Percentiles rank a stretch among this genome's conserved stretches.
Evolutionary conservation across 2,329 filamentous ascomycete genomes (phyloP).

Genomic region (Cucurbitaria berberidis): DNA sequence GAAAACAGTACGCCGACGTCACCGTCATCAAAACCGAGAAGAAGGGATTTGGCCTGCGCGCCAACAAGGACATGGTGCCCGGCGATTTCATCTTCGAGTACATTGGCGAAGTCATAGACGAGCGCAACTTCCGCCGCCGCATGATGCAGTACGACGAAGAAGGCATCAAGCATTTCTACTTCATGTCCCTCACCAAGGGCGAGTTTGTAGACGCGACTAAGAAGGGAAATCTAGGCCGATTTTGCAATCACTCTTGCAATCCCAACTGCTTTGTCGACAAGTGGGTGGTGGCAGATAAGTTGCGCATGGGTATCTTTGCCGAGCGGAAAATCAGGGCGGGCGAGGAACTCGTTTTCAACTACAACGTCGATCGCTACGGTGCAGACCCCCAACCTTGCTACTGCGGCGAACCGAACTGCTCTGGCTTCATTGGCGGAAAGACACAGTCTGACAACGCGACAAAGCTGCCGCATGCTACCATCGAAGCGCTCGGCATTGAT

Average conservation of each 20-base stretch:
- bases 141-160: constrained; percentile 95
- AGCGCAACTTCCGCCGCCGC: constrained; percentile 83
- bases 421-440: constrained; percentile 95
- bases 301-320: constrained; percentile 99
- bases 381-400: constrained; percentile 97
- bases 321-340: constrained; percentile 82
- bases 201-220: constrained; percentile 98
- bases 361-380: constrained; percentile 98
- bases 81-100: constrained; percentile 98
- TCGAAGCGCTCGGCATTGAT: constrained; percentile 95
- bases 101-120: constrained; percentile 97
- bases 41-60: constrained; percentile 91
- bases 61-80: constrained; percentile 75
- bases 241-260: constrained; percentile 99
- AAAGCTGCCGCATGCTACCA: constrained; percentile 85
- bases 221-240: constrained; percentile 92
- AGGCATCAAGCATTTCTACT: constrained; percentile 99
- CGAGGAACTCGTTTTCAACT: constrained; percentile 98
- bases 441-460: constrained; percentile 96
- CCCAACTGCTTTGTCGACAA: constrained; percentile 99
- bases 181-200: constrained; percentile 96
- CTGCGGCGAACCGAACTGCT: constrained; percentile 92
- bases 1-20: constrained; percentile 86
- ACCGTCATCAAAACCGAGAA: constrained; percentile 98
- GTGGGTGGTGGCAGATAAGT: constrained; percentile 96